These are phyloP conservation scores for Crithidia bombi DNA, from an alignment of 208 protist species.

Conservation along the genomic window DNA sequence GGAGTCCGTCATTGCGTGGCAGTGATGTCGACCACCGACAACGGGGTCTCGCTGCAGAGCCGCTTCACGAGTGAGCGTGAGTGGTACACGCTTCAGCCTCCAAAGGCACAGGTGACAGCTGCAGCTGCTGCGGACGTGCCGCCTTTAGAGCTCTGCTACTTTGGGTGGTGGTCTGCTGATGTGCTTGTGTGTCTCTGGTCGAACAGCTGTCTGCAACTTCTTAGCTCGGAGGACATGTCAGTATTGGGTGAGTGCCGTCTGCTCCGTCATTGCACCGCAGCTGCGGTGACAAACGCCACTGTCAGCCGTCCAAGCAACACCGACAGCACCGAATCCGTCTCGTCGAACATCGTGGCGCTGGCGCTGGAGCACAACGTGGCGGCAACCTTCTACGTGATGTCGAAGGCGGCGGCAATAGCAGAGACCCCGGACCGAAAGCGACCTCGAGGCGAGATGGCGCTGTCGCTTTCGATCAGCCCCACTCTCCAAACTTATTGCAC, in stretches of 20 bases:
- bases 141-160: conserved; percentile 28
- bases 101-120: not conserved
- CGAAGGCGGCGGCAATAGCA: not conserved
- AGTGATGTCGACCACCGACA: conserved; percentile 23
- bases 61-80: conserved; percentile 8
- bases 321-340: not conserved
- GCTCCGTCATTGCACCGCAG: conserved; percentile 27
- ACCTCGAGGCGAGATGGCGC: conserved; percentile 10
- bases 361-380: conserved; percentile 54
- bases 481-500: conserved; percentile 42
- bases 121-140: not conserved
- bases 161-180: conserved; percentile 52
- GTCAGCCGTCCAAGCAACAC: conserved; percentile 11
- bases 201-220: conserved; percentile 47
- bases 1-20: conserved; percentile 13
- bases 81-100: conserved; percentile 33
- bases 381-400: conserved; percentile 43
- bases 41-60: conserved; percentile 12
- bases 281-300: conserved; percentile 26
- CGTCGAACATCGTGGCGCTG: conserved; percentile 44
- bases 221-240: conserved; percentile 8
- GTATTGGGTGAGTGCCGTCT: conserved; percentile 20
- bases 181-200: conserved; percentile 63
- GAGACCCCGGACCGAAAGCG: conserved; percentile 15
- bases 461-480: conserved; percentile 11